Evolutionary conservation across 768 basidiomycete genomes (phyloP).

Genomic region (Sutorius australiensis): DNA sequence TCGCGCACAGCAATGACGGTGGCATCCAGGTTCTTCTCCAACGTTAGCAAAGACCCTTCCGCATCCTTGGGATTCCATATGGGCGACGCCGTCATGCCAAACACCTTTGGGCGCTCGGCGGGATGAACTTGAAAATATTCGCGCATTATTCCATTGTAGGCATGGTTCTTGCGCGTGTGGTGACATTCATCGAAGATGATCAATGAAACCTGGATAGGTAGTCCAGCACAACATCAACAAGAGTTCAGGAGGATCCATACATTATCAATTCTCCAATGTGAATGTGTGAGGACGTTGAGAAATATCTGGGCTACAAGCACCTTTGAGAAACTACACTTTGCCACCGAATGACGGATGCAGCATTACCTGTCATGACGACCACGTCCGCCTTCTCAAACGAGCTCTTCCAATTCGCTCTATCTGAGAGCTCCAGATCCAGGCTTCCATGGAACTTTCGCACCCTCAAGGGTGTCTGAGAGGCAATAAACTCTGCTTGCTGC

Average conservation of each 20-base stretch:
- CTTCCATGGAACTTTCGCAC: slow-evolving; percentile 70
- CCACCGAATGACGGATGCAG: background rate
- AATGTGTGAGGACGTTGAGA: slow-evolving; percentile 75
- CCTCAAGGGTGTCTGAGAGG: slow-evolving; percentile 58
- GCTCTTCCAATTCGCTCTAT: slow-evolving; percentile 60
- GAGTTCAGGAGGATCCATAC: slow-evolving; percentile 27
- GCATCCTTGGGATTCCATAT: slow-evolving; percentile 79
- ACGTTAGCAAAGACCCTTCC: slow-evolving; percentile 50
- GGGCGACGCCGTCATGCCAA: slow-evolving; percentile 91
- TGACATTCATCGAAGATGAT: slow-evolving; percentile 59
- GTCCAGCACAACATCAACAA: background rate
- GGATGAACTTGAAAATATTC: slow-evolving; percentile 48
- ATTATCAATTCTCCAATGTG: slow-evolving; percentile 70
- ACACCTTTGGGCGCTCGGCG: slow-evolving; percentile 67
- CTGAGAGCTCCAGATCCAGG: slow-evolving; percentile 65
- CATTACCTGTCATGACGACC: slow-evolving; percentile 79
- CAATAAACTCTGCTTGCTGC: slow-evolving; percentile 71
- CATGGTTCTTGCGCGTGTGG: slow-evolving; percentile 53
- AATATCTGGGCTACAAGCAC: slow-evolving; percentile 68
- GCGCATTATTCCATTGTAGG: slow-evolving; percentile 56
- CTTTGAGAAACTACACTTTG: slow-evolving; percentile 4
- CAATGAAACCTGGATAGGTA: slow-evolving; percentile 44
- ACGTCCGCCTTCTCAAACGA: slow-evolving; percentile 66
- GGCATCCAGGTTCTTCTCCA: slow-evolving; percentile 71
- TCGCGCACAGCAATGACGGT: slow-evolving; percentile 73